A percentile compares a stretch with the other conserved stretches of the same genome.
phyloP scores from a whole-genome alignment of 495 filamentous ascomycete species.

The Talaromyces wortmannii region DNA sequence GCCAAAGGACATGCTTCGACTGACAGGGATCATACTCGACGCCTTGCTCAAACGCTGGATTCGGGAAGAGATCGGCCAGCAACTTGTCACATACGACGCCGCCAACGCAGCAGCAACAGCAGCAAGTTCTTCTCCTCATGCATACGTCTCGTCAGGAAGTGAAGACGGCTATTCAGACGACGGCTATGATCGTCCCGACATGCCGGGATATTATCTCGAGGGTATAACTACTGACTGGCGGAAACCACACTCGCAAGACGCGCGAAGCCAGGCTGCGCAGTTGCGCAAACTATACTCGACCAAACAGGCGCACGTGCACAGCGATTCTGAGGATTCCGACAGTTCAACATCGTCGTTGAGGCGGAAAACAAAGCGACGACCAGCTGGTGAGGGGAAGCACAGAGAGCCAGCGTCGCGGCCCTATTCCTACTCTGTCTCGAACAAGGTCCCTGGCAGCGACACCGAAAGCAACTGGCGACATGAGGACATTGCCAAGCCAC shows the following conservation, averaged over 20 bases:
- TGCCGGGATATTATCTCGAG: constrained; percentile 30
- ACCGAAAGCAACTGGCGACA: constrained; percentile 2
- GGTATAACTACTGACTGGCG: constrained; percentile 24
- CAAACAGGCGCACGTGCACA: constrained; percentile 32
- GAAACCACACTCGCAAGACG: constrained; percentile 25
- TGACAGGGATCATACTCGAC: constrained; percentile 29
- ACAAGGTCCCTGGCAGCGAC: not conserved
- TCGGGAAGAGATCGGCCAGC: constrained; percentile 6
- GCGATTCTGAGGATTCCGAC: constrained; percentile 24
- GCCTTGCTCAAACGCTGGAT: constrained; percentile 29
- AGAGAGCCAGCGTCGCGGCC: constrained; percentile 2
- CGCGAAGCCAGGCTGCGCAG: constrained; percentile 16
- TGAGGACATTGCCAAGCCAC: not conserved
- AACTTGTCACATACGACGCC: not conserved
- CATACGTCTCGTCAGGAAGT: constrained; percentile 11
- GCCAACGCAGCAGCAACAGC: not conserved
- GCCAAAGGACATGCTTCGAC: constrained; percentile 31
- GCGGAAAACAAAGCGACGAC: constrained; percentile 11
- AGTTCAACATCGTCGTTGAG: constrained; percentile 8
- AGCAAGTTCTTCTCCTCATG: not conserved
- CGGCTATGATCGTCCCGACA: constrained; percentile 14
- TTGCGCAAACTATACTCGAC: constrained; percentile 20
- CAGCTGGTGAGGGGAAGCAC: constrained; percentile 1
- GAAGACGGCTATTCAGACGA: constrained; percentile 20
- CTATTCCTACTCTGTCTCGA: not conserved